Base-by-base conservation (phyloP, 306 rosid species). In the Crotalaria pallida region DNA sequence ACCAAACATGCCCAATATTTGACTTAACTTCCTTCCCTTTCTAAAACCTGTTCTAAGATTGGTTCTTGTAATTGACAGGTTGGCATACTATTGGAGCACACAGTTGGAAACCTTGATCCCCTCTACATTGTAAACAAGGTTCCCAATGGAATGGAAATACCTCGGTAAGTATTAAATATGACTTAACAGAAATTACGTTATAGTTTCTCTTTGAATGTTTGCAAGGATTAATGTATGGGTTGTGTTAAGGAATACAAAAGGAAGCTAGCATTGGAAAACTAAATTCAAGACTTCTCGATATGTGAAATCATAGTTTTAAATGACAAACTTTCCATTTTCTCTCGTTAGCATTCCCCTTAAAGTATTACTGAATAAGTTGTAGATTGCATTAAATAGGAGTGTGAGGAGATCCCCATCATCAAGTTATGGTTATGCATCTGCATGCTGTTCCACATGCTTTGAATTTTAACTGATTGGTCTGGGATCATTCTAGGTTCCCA, bases 141-240 rank as follows among this genome's bases (percentile, higher is more conserved):
- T 79, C 99, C 99, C 59, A 83, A 89, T 38, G 97, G 97, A 57
- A 56, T 95, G 84, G 96, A 91, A 80, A 91, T 95, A 81, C 99
- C 97, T 58, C 83, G 95, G 99, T 95, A 58, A 78, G 96, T 80
- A 41, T 56, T 40, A 38, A 16, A n/a, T 27, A 41, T 45, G 66
- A 67, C 63, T 65, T 43, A 47, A 68, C 38, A 13, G 64, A 73
- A 18, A 21, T 33, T 12, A n/a, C 41, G 16, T 33, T 8, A 52
- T 48, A 38, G n/a, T 66, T 22, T 69, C 67, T 64, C 18, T 49
- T 24, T 2, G 22, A 36, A 19, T 67, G 41, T 19, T 13, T 58
- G 16, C 23, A 33, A 47, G 47, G 23, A 24, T n/a, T n/a, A n/a
- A n/a, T n/a, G n/a, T n/a, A n/a, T n/a, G n/a, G n/a, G n/a, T n/a